Conservation (phyloP, 1,284 basidiomycete genomes). For the Rhodotorula sp. region DNA sequence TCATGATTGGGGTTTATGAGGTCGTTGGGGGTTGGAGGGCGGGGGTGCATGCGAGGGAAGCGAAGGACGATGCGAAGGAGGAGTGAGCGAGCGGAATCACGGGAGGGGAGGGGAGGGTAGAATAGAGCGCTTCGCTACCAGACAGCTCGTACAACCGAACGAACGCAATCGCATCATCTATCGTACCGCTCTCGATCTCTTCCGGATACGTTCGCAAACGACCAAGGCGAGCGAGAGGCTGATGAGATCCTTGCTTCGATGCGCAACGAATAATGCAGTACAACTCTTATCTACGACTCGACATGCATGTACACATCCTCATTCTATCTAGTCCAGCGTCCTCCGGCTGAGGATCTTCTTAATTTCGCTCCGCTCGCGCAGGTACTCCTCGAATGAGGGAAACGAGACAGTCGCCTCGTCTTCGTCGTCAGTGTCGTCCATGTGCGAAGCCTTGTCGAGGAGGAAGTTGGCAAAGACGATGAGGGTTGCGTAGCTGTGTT, state of each 20-base stretch:
- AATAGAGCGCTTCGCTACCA: too few species aligned
- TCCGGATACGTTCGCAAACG: too few species aligned
- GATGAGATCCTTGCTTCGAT: too few species aligned
- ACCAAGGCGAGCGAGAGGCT: too few species aligned
- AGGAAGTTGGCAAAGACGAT: conserved; percentile 96
- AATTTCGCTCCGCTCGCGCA: conserved; percentile 78
- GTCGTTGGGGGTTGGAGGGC: conserved; percentile 10
- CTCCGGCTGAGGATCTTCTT: conserved; percentile 62
- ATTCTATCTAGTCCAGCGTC: conserved; percentile 17
- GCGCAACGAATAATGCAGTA: too few species aligned
- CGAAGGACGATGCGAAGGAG: neutral
- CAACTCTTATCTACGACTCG: too few species aligned
- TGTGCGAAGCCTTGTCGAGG: conserved; percentile 61
- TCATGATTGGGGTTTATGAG: conserved; percentile 95
- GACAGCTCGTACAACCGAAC: too few species aligned
- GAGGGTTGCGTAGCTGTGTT: conserved; percentile 76
- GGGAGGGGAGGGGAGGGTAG: too few species aligned
- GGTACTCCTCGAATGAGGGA: conserved; percentile 71
- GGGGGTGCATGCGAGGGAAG: neutral
- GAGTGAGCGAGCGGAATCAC: neutral
- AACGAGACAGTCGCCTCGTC: conserved; percentile 33
- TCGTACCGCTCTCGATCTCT: too few species aligned
- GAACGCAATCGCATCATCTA: too few species aligned
- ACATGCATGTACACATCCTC: too few species aligned
- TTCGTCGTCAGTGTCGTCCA: conserved; percentile 49